Percentiles rank a stretch among this genome's conserved stretches.
Evolutionary conservation across 768 basidiomycete genomes (phyloP).

Genomic region (Gloeostereum incarnatum): DNA sequence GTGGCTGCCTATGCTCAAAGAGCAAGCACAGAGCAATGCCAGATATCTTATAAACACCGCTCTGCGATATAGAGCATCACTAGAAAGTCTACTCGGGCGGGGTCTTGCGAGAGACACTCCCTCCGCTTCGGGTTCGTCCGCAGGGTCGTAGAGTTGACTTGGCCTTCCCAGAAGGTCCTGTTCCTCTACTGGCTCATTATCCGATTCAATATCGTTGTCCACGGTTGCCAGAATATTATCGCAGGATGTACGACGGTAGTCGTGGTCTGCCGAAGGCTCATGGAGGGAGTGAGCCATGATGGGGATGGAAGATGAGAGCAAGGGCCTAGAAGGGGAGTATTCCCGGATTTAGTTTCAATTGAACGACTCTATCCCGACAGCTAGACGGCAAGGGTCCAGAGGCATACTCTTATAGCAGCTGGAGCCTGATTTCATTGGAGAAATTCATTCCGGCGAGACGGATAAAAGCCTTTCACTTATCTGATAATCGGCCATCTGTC

Average conservation of each 20-base stretch:
- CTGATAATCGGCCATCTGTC: no score
- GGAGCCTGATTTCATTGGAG: no score
- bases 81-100: neutral
- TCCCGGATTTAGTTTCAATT: no score
- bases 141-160: neutral
- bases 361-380: no score
- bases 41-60: slow-evolving; percentile 44
- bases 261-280: slow-evolving; percentile 3
- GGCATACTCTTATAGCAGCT: no score
- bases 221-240: slow-evolving; percentile 15
- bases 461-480: no score
- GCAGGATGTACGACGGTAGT: slow-evolving; percentile 19
- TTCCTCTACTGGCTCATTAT: slow-evolving; percentile 13
- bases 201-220: slow-evolving; percentile 12
- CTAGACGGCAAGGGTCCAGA: no score
- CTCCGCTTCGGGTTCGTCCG: slow-evolving; percentile 1
- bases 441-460: no score
- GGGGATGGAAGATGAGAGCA: no score
- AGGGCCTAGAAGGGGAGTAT: no score
- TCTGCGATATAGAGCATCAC: slow-evolving; percentile 11
- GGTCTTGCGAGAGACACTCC: neutral
- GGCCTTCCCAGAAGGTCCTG: slow-evolving; percentile 14
- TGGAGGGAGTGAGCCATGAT: no score
- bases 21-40: slow-evolving; percentile 65
- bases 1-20: slow-evolving; percentile 68